Evolutionary conservation across 2,329 filamentous ascomycete genomes (phyloP).

Genomic region (Sporothrix schenckii): DNA sequence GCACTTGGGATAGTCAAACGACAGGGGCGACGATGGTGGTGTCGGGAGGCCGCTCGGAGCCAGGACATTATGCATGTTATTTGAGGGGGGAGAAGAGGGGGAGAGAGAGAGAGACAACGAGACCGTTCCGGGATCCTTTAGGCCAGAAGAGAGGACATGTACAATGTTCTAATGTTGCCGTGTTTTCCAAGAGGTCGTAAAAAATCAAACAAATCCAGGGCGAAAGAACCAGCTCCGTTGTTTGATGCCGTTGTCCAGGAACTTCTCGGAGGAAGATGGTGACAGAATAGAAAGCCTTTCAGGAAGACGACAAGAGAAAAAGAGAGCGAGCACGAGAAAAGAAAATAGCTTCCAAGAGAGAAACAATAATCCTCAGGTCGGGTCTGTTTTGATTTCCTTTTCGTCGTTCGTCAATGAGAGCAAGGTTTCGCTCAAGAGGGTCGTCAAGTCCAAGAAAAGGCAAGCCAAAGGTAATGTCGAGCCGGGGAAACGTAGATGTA

Average conservation of each 20-base stretch:
- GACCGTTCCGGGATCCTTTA: conserved; percentile 16
- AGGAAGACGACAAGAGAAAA: background rate
- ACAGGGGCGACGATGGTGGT: conserved; percentile 60
- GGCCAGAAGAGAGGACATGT: conserved; percentile 12
- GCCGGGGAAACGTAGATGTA: conserved; percentile 15
- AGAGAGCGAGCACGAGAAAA: conserved; percentile 3
- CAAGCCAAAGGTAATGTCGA: conserved; percentile 13
- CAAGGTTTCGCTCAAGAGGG: background rate
- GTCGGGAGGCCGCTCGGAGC: conserved; percentile 58
- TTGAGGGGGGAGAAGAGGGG: conserved; percentile 29
- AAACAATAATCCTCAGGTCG: conserved; percentile 28
- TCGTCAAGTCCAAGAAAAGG: conserved; percentile 6
- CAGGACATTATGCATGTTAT: conserved; percentile 64
- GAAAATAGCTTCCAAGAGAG: conserved; percentile 19
- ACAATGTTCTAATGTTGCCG: background rate
- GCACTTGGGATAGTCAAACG: conserved; percentile 54
- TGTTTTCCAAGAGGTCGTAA: background rate
- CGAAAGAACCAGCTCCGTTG: conserved; percentile 19
- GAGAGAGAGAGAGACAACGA: background rate
- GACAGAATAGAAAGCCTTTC: background rate
- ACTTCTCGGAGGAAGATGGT: background rate
- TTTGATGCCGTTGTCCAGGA: conserved; percentile 17
- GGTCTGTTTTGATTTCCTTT: conserved; percentile 9
- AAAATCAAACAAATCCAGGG: conserved; percentile 6
- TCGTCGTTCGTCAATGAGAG: background rate